Percentiles rank a stretch among this genome's conserved stretches.
These are phyloP conservation scores for Beta vulgaris DNA, from an alignment of 148 eudicot genomes.

Conservation along the genomic window DNA sequence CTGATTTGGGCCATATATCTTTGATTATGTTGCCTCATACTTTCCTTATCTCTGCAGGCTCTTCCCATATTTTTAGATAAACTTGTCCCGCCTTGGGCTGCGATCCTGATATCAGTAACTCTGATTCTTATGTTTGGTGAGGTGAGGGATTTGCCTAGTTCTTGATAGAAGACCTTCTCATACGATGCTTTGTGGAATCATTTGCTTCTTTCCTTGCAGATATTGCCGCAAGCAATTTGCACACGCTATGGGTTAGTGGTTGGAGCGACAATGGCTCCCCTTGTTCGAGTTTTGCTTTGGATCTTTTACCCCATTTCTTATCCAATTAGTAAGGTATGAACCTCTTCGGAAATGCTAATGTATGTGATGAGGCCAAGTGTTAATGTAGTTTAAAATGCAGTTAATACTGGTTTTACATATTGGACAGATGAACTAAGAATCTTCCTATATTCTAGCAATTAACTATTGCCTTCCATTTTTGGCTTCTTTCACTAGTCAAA, in stretches of 20 bases:
- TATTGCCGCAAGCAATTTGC: constrained; percentile 91
- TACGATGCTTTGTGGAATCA: constrained; percentile 8
- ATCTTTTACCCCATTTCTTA: constrained; percentile 79
- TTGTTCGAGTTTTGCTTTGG: constrained; percentile 78
- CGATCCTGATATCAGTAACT: constrained; percentile 81
- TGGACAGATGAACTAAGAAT: neutral
- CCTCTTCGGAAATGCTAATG: neutral
- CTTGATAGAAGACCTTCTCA: neutral
- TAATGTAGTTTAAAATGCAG: neutral
- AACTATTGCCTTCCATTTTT: no score
- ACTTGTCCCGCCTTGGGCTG: constrained; percentile 96
- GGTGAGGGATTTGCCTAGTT: constrained; percentile 37
- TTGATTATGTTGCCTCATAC: neutral
- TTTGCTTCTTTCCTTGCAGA: constrained; percentile 42
- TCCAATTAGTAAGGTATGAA: constrained; percentile 91
- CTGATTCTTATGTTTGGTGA: constrained; percentile 98
- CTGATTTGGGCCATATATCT: neutral
- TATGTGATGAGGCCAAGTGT: neutral
- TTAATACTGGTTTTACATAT: neutral
- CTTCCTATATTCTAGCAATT: no score
- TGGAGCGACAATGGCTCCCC: constrained; percentile 84
- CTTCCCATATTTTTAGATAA: constrained; percentile 91
- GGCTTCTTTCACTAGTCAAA: no score
- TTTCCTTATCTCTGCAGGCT: constrained; percentile 45
- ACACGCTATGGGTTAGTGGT: constrained; percentile 90